Base-by-base conservation (phyloP, 2,329 filamentous ascomycete species). In the Epichloe gansuensis region DNA sequence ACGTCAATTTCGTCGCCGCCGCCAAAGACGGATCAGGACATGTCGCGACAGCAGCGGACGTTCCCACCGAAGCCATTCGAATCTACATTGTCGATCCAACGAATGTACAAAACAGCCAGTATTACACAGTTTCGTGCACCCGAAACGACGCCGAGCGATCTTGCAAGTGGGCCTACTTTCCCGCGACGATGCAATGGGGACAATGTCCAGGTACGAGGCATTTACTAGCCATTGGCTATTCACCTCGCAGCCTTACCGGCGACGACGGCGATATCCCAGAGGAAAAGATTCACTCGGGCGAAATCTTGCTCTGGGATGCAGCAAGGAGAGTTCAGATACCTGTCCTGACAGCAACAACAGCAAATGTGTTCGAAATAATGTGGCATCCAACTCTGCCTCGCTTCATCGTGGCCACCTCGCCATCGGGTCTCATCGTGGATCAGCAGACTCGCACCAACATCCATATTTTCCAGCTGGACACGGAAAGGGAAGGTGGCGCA, bases 131-230 rank as follows among this genome's bases (percentile, higher is more conserved):
- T 31, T 75, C 73, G 1, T 76, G 73, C 58, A 65, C 69, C 0
- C 66, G 60, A 58, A 66, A 52, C 12, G 65, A 70, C 48, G 63
- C 64, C 6, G 57, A 65, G 39, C 58, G 56, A 9, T 64, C 63
- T 5, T 72, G 75, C 8, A 76, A 74, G 51, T 85, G 81, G 81
- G 76, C 77, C 0, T 84, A 83, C 59, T 81, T 72, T 54, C 81
- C 81, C 0, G 77, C 81, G 0, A 81, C 81, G 0, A 76, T 84
- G 62, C 78, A 80, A 60, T 85, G 81, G 81, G 81, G 80, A 0
- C 61, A 69, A 25, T 67, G 72, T 1, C 55, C 62, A 0, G 62
- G 58, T 1, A 73, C 75, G 2, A 66, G 67, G 1, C 74, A 82
- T 56, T 65, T 83, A 6, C 69, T 85, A 0, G 67, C 82, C 0